Conservation (phyloP, 306 rosid species). For the Crataegus laevigata region DNA sequence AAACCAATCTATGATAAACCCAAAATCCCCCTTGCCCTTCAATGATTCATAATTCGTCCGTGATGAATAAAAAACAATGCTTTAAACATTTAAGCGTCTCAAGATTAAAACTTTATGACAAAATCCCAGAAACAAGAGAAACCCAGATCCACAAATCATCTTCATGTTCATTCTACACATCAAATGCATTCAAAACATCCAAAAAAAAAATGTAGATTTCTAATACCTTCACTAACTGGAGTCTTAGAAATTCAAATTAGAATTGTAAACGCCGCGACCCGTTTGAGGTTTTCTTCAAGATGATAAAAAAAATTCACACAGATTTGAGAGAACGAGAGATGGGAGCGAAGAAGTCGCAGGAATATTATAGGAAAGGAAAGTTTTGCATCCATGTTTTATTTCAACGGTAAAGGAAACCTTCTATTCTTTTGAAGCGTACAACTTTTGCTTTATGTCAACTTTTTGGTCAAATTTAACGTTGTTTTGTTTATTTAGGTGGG, state of each 20-base stretch:
- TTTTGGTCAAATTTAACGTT: no score
- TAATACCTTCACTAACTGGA: neutral
- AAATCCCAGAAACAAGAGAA: neutral
- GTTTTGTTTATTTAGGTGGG: no score
- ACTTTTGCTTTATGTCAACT: no score
- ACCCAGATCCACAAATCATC: neutral
- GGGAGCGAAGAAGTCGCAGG: constrained; percentile 1
- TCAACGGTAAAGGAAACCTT: neutral
- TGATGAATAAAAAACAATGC: neutral
- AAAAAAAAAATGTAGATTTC: neutral
- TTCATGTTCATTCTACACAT: neutral
- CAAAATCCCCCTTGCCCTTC: neutral
- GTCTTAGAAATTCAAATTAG: neutral
- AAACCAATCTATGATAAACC: neutral
- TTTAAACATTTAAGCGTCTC: neutral
- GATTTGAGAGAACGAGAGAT: neutral
- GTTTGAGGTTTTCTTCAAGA: constrained; percentile 1
- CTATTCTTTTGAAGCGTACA: neutral
- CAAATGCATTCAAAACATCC: neutral
- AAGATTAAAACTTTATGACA: neutral
- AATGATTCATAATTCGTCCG: neutral
- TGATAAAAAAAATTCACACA: neutral
- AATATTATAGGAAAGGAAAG: neutral
- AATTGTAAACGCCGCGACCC: neutral
- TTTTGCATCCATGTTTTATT: neutral